Base-by-base conservation (phyloP, 371 early-diverging fungal genomes). In the Actinomortierella ambigua region DNA sequence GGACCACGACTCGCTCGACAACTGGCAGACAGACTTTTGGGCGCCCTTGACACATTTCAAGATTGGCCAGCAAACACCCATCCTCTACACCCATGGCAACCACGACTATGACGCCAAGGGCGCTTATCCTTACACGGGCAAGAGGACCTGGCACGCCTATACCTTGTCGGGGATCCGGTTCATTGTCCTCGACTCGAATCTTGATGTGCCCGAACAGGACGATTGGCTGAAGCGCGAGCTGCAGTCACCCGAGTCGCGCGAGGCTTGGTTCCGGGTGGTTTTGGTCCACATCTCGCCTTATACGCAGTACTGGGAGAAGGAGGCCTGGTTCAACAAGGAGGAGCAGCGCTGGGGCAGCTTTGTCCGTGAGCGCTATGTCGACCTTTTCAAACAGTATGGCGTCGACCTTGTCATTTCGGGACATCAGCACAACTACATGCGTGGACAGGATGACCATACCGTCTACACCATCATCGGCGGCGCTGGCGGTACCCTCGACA, bases 341-440 rank as follows among this genome's bases (percentile, higher is more conserved):
- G 88, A 92, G 53, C 85, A 81, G 49, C 78, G 87, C 55, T 92
- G 93, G 93, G 89, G 90, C 2, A 80, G 84, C 2, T 89, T 90
- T 75, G 70, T 92, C 0, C 80, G 88, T 47, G 75, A 85, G 7
- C 83, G 88, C 17, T 91, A 83, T 59, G 90, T 87, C 2, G 81
- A 85, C 1, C 53, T 92, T 43, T 90, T 92, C 69, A 85, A 86
- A 50, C 58, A 83, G 57, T 69, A 86, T 54, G 77, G 79, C 4
- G 89, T 92, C 3, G 92, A 92, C 60, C 65, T 92, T 34, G 91
- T 92, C 2, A 85, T 92, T 7, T 91, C 91, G 1, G 93, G 93
- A 5, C 93, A 92, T 65, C 92, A 92, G 59, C 93, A 92, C 62
- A 92, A 92, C 57, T 92, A 92, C 63, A 87, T 90, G 73, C 75